A percentile compares a stretch with the other conserved stretches of the same genome.
phyloP scores from a whole-genome alignment of 2,329 filamentous ascomycete genomes.

The Stylonectria norvegica region DNA sequence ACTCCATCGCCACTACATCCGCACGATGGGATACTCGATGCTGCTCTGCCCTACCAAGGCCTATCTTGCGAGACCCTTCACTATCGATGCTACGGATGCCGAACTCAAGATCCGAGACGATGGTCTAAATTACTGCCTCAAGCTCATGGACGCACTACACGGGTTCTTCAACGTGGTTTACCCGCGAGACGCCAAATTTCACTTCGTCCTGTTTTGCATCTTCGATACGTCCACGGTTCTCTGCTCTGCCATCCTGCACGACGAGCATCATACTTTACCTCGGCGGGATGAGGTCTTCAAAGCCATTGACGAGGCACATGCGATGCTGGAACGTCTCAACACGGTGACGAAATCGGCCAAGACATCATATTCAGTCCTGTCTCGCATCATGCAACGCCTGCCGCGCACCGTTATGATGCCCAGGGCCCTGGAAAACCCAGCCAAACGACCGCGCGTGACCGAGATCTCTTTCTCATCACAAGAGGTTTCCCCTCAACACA shows the following conservation, averaged over 20 bases:
- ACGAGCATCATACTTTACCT: slow-evolving; percentile 39
- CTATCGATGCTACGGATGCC: slow-evolving; percentile 21
- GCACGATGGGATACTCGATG: slow-evolving; percentile 43
- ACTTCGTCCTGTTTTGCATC: slow-evolving; percentile 47
- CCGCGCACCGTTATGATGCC: slow-evolving; percentile 22
- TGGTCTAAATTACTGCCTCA: slow-evolving; percentile 43
- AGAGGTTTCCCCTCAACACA: neutral
- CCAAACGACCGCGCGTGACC: slow-evolving; percentile 8
- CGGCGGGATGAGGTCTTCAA: slow-evolving; percentile 39
- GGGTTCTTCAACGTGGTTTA: slow-evolving; percentile 43
- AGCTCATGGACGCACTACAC: slow-evolving; percentile 39
- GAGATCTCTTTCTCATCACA: neutral
- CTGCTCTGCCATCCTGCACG: slow-evolving; percentile 50
- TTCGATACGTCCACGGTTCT: slow-evolving; percentile 51
- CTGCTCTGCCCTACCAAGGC: slow-evolving; percentile 44
- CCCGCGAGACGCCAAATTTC: slow-evolving; percentile 46
- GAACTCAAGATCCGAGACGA: slow-evolving; percentile 39
- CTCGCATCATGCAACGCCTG: slow-evolving; percentile 28
- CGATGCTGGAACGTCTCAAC: slow-evolving; percentile 32
- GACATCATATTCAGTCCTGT: slow-evolving; percentile 32
- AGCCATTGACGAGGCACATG: slow-evolving; percentile 36
- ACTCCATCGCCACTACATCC: slow-evolving; percentile 45
- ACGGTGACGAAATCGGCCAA: slow-evolving; percentile 31
- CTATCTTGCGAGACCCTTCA: slow-evolving; percentile 40
- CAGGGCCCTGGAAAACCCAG: slow-evolving; percentile 4